These are phyloP conservation scores for Hygrocybe coccinea DNA, from an alignment of 768 basidiomycete species.

Conservation along the genomic window DNA sequence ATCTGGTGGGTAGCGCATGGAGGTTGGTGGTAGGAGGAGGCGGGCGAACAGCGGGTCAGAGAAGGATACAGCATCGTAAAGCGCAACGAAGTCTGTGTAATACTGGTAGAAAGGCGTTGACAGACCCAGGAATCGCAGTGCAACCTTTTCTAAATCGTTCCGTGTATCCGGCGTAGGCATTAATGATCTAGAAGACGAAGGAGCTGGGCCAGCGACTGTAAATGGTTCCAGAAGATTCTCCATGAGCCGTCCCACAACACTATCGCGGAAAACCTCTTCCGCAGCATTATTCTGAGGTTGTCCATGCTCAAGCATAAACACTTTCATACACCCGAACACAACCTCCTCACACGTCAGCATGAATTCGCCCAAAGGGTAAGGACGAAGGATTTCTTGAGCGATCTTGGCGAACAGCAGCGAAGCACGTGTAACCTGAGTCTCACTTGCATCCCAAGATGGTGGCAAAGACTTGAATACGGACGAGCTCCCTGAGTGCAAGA, in stretches of 20 bases:
- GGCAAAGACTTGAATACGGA: slow-evolving; percentile 69
- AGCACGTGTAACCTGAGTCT: slow-evolving; percentile 69
- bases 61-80: slow-evolving; percentile 93
- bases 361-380: slow-evolving; percentile 39
- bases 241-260: slow-evolving; percentile 56
- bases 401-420: slow-evolving; percentile 58
- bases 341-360: slow-evolving; percentile 50
- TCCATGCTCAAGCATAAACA: slow-evolving; percentile 94
- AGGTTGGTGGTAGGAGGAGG: slow-evolving; percentile 69
- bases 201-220: slow-evolving; percentile 27
- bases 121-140: slow-evolving; percentile 55
- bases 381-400: slow-evolving; percentile 41
- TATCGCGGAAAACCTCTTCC: slow-evolving; percentile 80
- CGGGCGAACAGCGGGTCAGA: slow-evolving; percentile 69
- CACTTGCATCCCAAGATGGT: slow-evolving; percentile 68
- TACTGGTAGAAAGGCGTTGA: slow-evolving; percentile 86
- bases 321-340: slow-evolving; percentile 81
- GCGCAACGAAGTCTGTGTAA: slow-evolving; percentile 82
- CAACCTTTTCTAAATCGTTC: slow-evolving; percentile 48
- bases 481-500: slow-evolving; percentile 69
- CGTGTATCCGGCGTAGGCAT: slow-evolving; percentile 14
- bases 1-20: slow-evolving; percentile 74
- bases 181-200: slow-evolving; percentile 15
- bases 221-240: slow-evolving; percentile 53
- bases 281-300: slow-evolving; percentile 47